Evolutionary conservation across 257 asterid species (phyloP).

Genomic region (Scutellaria galericulata): DNA sequence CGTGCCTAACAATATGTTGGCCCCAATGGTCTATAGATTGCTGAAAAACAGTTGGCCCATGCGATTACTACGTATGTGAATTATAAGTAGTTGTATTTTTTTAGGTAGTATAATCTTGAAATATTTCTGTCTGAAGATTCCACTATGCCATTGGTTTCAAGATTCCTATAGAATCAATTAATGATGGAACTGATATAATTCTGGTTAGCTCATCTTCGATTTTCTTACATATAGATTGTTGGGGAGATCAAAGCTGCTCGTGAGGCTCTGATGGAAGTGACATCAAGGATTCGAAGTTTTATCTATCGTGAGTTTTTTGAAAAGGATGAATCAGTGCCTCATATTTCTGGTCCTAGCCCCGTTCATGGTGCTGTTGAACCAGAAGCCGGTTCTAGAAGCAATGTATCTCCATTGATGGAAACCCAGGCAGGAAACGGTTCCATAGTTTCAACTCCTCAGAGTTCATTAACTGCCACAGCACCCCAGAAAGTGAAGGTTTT

Average conservation of each 20-base stretch:
- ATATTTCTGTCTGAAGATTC: slow-evolving; percentile 16
- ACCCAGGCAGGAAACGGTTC: slow-evolving; percentile 46
- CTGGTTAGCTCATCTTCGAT: slow-evolving; percentile 18
- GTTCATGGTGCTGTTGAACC: slow-evolving; percentile 36
- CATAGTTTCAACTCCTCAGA: slow-evolving; percentile 43
- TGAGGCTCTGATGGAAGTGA: slow-evolving; percentile 64
- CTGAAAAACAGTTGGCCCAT: background rate
- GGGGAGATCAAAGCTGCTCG: slow-evolving; percentile 73
- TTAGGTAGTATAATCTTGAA: slow-evolving; percentile 30
- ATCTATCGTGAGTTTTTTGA: slow-evolving; percentile 49
- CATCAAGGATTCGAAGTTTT: slow-evolving; percentile 57
- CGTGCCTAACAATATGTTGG: background rate
- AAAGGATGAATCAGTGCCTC: slow-evolving; percentile 33
- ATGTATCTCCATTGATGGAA: slow-evolving; percentile 37
- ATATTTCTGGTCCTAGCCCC: slow-evolving; percentile 35
- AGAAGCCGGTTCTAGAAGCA: slow-evolving; percentile 47
- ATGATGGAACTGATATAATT: slow-evolving; percentile 10
- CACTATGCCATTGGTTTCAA: slow-evolving; percentile 3
- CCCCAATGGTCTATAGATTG: slow-evolving; percentile 6
- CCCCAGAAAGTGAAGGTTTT: slow-evolving; percentile 47
- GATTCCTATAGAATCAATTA: background rate
- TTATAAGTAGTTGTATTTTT: background rate
- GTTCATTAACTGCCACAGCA: slow-evolving; percentile 40
- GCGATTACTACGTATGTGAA: background rate
- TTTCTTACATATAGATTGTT: slow-evolving; percentile 59